These are phyloP conservation scores for Colletotrichum australisinense DNA, from an alignment of 2,329 filamentous ascomycete species.

Conservation along the genomic window DNA sequence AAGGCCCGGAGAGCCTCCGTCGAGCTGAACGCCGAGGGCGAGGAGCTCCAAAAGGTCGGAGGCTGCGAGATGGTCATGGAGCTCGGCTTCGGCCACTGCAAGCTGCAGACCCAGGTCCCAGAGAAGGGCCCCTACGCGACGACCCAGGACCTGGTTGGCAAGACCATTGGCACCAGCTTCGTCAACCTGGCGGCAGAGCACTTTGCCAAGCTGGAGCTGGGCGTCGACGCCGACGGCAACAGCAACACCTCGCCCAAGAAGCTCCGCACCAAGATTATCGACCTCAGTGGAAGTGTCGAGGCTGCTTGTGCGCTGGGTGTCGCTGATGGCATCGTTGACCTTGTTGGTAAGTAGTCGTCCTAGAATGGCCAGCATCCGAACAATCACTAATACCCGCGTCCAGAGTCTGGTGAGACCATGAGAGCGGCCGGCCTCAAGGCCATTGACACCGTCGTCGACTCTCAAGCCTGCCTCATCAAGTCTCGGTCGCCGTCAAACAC, in stretches of 20 bases:
- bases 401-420: conserved; percentile 99
- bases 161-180: conserved; percentile 96
- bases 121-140: conserved; percentile 79
- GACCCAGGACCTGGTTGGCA: conserved; percentile 85
- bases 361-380: neutral
- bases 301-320: conserved; percentile 95
- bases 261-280: conserved; percentile 88
- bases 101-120: conserved; percentile 96
- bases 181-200: conserved; percentile 85
- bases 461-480: conserved; percentile 90
- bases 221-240: conserved; percentile 55
- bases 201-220: conserved; percentile 81
- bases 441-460: conserved; percentile 92
- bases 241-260: conserved; percentile 55
- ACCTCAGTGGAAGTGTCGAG: conserved; percentile 96
- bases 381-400: neutral
- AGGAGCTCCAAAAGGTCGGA: conserved; percentile 61
- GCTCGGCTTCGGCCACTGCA: conserved; percentile 90
- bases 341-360: conserved; percentile 81
- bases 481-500: conserved; percentile 85
- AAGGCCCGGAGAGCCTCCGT: conserved; percentile 61
- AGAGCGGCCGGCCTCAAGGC: conserved; percentile 92
- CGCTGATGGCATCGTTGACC: conserved; percentile 95
- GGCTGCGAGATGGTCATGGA: conserved; percentile 90
- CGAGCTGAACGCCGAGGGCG: conserved; percentile 54